phyloP scores from a whole-genome alignment of 2,329 filamentous ascomycete species.

The Penicillium griseofulvum region DNA sequence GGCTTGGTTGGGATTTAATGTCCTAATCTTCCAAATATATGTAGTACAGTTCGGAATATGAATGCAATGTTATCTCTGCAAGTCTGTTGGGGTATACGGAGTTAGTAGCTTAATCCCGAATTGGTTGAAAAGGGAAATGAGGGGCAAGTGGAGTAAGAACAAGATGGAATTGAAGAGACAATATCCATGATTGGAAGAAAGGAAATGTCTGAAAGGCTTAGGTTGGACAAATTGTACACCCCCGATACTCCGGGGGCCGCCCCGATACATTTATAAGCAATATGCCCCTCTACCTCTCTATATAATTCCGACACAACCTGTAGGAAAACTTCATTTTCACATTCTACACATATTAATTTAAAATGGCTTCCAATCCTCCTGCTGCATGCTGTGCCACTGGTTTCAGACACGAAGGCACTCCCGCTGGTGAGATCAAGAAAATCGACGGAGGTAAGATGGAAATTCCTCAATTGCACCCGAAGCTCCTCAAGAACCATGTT shows the following conservation, averaged over 20 bases:
- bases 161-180: not conserved
- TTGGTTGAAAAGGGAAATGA: not conserved
- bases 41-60: not conserved
- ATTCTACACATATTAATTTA: conserved; percentile 6
- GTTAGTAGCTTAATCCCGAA: not conserved
- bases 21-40: not conserved
- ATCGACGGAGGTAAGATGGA: conserved; percentile 45
- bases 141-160: conserved; percentile 9
- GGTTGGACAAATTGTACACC: not conserved
- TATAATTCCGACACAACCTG: not conserved
- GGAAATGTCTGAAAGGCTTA: not conserved
- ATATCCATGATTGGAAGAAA: conserved; percentile 3
- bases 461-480: not conserved
- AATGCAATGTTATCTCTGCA: not conserved
- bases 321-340: not conserved
- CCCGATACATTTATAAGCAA: conserved; percentile 2
- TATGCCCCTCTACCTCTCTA: not conserved
- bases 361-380: conserved; percentile 54
- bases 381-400: conserved; percentile 49
- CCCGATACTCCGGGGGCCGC: not conserved
- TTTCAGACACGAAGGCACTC: conserved; percentile 53
- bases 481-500: not conserved
- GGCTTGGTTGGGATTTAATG: not conserved
- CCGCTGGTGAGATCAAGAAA: conserved; percentile 48
- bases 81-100: not conserved